Evolutionary conservation across 768 basidiomycete genomes (phyloP), one percentile per base, ranked within the genome.

Genomic region (Candolleomyces aberdarensis): DNA sequence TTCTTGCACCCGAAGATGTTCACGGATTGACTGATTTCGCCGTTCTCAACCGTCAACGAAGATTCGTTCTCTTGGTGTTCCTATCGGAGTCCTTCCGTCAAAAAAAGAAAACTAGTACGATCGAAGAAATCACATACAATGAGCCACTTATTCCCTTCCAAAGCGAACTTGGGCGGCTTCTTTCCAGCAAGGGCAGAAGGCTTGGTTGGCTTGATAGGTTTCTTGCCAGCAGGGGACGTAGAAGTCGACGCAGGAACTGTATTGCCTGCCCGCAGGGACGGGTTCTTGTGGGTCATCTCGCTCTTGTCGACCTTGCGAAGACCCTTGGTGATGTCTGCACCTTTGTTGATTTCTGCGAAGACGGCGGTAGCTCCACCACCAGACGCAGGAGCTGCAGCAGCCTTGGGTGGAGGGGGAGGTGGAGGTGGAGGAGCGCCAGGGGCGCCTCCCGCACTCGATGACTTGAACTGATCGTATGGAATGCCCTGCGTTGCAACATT

Each of bases 241-340:
- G 73, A 39, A 64, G 74, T 59, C 15, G 81, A 66, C 1, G 75
- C 69, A 51, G 80, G 76, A 66, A 80, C 76, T 59, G 73, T 67
- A 72, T 80, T 69, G 80, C 86, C 66, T 79, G 92, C 84, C 32
- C 97, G 78, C 41, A 99, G 75, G 10, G 86, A 83, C 0, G 97
- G 96, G 69, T 99, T 98, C 82, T 99, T 98, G 80, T 99, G 97
- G 3, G 95, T 98, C 95, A 96, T 96, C 73, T 98, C 90, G 64
- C 92, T 95, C 79, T 87, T 90, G 70, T 95, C 92, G 31, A 99
- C 97, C 72, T 97, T 98, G 65, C 90, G 87, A 66, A 99, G 73
- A 11, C 91, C 88, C 70, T 91, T 92, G 6, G 96, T 98, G 39
- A 99, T 88, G 4, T 89, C 87, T 63, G 87, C 91, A 0, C 96